Evolutionary conservation across 345 rosid species (phyloP).

Genomic region (Boechera divaricarpa): DNA sequence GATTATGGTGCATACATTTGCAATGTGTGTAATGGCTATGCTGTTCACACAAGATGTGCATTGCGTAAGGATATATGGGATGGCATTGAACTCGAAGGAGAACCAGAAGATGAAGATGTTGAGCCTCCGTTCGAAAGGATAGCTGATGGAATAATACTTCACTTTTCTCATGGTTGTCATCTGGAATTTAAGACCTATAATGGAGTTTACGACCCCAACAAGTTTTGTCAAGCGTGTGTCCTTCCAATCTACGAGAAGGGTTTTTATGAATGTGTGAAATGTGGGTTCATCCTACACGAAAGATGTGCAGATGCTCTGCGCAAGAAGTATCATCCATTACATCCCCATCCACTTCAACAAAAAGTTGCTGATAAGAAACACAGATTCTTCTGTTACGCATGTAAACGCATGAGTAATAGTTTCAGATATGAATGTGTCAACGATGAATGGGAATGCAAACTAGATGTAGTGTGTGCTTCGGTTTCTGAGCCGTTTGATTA

Average conservation of each 20-base stretch:
- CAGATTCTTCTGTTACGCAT: not conserved
- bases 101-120: not conserved
- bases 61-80: constrained; percentile 3
- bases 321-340: not conserved
- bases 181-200: not conserved
- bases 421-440: not conserved
- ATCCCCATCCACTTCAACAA: not conserved
- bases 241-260: not conserved
- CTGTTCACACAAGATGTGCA: constrained; percentile 32
- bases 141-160: not conserved
- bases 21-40: not conserved
- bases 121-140: not conserved
- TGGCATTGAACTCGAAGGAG: not conserved
- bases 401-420: not conserved
- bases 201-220: not conserved
- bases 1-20: constrained; percentile 23
- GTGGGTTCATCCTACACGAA: constrained; percentile 7
- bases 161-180: constrained; percentile 8
- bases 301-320: constrained; percentile 7
- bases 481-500: not conserved
- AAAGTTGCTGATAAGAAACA: not conserved
- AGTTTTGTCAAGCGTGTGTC: not conserved
- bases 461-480: not conserved
- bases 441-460: not conserved
- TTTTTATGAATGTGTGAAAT: not conserved